Evolutionary conservation across 345 rosid genomes (phyloP).

Genomic region (Salix purpurea): DNA sequence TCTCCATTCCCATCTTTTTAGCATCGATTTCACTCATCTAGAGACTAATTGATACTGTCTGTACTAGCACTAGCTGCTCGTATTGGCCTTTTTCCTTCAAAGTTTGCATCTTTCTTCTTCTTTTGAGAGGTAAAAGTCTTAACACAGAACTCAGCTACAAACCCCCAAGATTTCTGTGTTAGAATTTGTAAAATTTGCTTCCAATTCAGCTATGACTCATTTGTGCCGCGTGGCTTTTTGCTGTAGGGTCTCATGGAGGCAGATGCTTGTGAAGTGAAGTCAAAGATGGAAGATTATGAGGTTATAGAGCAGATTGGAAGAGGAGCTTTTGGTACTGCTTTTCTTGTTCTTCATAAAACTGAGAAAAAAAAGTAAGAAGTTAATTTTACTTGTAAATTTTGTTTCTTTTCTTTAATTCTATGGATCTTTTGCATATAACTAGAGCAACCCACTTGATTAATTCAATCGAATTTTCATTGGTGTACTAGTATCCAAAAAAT

Average conservation of each 20-base stretch:
- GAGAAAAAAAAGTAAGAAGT: conserved; percentile 61
- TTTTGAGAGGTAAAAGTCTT: background rate
- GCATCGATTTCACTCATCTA: background rate
- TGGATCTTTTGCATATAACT: conserved; percentile 8
- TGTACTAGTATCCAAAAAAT: background rate
- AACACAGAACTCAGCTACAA: background rate
- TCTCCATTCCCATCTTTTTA: conserved; percentile 12
- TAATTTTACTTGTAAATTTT: background rate
- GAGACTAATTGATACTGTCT: background rate
- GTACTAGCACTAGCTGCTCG: background rate
- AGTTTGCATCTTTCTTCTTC: background rate
- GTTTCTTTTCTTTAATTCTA: background rate
- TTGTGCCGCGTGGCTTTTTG: conserved; percentile 1
- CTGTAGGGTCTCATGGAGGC: conserved; percentile 45
- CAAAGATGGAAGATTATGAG: conserved; percentile 71
- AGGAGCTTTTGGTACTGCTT: conserved; percentile 81
- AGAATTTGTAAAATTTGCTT: background rate
- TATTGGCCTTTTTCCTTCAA: background rate
- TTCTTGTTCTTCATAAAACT: conserved; percentile 68
- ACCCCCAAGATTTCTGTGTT: background rate
- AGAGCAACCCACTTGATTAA: background rate
- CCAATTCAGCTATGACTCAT: background rate
- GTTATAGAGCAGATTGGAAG: conserved; percentile 84
- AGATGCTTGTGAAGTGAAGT: conserved; percentile 43
- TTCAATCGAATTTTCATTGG: background rate